phyloP scores from a whole-genome alignment of 2,329 filamentous ascomycete species.

The Clonostachys chloroleuca region DNA sequence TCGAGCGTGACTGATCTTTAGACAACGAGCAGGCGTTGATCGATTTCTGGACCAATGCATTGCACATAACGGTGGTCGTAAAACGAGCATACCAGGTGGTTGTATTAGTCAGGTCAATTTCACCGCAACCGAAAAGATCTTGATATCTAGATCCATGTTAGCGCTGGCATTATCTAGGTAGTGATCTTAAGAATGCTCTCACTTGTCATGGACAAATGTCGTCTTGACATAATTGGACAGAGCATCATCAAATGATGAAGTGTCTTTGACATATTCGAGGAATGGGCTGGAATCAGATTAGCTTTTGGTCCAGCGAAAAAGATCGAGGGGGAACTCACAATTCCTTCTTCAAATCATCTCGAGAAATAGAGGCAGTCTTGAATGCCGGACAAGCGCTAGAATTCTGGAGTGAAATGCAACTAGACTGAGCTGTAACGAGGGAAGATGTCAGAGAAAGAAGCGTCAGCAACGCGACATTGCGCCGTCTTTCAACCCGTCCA shows the following conservation, averaged over 20 bases:
- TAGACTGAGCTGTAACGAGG: slow-evolving; percentile 26
- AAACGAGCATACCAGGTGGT: slow-evolving; percentile 87
- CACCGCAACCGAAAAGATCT: slow-evolving; percentile 72
- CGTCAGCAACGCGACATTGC: too few species aligned
- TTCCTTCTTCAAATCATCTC: slow-evolving; percentile 48
- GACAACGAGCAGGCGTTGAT: slow-evolving; percentile 64
- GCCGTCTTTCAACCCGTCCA: too few species aligned
- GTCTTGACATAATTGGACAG: slow-evolving; percentile 62
- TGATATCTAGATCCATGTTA: slow-evolving; percentile 60
- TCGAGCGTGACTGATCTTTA: slow-evolving; percentile 59
- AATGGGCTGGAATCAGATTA: slow-evolving; percentile 63
- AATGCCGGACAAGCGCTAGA: slow-evolving; percentile 73
- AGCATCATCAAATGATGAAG: slow-evolving; percentile 72
- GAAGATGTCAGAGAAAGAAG: slow-evolving; percentile 10
- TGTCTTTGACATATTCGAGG: slow-evolving; percentile 73
- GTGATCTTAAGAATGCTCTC: neutral
- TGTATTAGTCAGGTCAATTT: slow-evolving; percentile 73
- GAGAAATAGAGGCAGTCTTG: slow-evolving; percentile 66
- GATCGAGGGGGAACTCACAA: slow-evolving; percentile 49
- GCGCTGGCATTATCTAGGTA: neutral
- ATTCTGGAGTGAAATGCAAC: slow-evolving; percentile 63
- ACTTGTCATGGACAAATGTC: neutral
- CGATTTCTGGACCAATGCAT: slow-evolving; percentile 89
- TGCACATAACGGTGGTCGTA: slow-evolving; percentile 89
- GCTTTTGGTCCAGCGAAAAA: neutral